Evolutionary conservation across 192 early-diverging fungal genomes (phyloP).

Genomic region (Coemansia sp.): DNA sequence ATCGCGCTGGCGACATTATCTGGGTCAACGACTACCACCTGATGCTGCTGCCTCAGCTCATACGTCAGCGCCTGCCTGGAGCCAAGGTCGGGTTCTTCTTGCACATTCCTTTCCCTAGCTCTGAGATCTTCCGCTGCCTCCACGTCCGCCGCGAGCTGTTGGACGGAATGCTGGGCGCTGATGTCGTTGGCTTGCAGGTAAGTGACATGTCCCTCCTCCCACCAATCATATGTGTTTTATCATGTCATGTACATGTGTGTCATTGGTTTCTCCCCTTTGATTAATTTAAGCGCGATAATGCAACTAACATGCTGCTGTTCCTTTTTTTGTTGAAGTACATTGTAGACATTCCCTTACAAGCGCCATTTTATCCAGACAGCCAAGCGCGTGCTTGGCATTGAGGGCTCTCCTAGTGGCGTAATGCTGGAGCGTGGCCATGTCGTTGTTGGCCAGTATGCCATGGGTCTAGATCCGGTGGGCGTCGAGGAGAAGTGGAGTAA

Average conservation of each 20-base stretch:
- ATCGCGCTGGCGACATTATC: constrained; percentile 86
- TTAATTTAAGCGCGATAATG: constrained; percentile 44
- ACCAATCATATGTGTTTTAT: not conserved
- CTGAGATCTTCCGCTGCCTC: constrained; percentile 92
- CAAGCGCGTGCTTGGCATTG: constrained; percentile 84
- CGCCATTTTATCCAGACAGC: constrained; percentile 89
- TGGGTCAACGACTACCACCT: constrained; percentile 99
- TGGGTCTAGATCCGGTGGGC: constrained; percentile 84
- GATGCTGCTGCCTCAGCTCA: constrained; percentile 88
- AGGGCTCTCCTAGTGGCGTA: constrained; percentile 84
- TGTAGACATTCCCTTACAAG: constrained; percentile 90
- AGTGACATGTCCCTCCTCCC: constrained; percentile 7
- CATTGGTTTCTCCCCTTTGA: not conserved
- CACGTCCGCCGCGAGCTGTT: constrained; percentile 86
- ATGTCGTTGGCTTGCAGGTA: constrained; percentile 84
- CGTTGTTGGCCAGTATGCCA: constrained; percentile 91
- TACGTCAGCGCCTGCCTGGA: constrained; percentile 78
- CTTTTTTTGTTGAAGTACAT: not conserved
- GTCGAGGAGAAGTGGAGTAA: constrained; percentile 74
- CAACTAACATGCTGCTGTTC: not conserved
- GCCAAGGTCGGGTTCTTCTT: constrained; percentile 96
- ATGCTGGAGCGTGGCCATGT: constrained; percentile 79
- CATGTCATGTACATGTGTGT: not conserved
- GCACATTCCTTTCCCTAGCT: constrained; percentile 96
- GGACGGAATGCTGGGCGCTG: constrained; percentile 86